Percentiles rank a stretch among this genome's conserved stretches.
phyloP scores from a whole-genome alignment of 306 rosid species.

The Amphicarpaea edgeworthii region DNA sequence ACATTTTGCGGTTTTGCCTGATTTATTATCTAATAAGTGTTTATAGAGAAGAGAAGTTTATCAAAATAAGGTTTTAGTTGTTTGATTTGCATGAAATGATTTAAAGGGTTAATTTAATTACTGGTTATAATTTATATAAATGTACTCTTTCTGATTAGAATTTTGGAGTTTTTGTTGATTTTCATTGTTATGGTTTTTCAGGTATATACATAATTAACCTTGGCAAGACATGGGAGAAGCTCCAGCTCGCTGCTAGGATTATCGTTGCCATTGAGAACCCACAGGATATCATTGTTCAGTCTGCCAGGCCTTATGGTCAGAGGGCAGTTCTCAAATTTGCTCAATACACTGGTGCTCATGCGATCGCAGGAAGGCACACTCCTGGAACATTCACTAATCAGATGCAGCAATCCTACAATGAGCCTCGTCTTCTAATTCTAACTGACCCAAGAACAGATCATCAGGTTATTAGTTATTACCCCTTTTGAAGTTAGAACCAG shows the following conservation, averaged over 20 bases:
- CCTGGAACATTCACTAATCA: constrained; percentile 89
- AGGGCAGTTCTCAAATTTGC: constrained; percentile 83
- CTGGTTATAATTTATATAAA: not conserved
- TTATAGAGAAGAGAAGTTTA: not conserved
- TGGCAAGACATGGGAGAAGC: constrained; percentile 81
- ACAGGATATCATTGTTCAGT: constrained; percentile 73
- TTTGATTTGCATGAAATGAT: not conserved
- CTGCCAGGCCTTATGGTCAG: constrained; percentile 82
- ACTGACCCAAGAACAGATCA: constrained; percentile 88
- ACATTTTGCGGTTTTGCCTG: not conserved
- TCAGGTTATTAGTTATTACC: constrained; percentile 71
- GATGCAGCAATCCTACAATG: constrained; percentile 77
- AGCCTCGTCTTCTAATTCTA: constrained; percentile 86
- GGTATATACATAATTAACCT: constrained; percentile 82
- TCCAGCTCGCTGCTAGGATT: constrained; percentile 79
- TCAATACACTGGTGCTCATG: constrained; percentile 76
- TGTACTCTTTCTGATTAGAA: not conserved
- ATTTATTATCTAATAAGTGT: not conserved
- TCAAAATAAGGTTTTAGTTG: not conserved
- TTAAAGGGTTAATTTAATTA: not conserved
- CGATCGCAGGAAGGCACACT: constrained; percentile 81
- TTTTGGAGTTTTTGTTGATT: constrained; percentile 23
- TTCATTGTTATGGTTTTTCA: constrained; percentile 21
- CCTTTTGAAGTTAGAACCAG: not conserved
- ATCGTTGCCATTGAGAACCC: constrained; percentile 83